A percentile compares a stretch with the other conserved stretches of the same genome.
Evolutionary conservation across 306 rosid species (phyloP).

Genomic region (Oemleria cerasiformis): DNA sequence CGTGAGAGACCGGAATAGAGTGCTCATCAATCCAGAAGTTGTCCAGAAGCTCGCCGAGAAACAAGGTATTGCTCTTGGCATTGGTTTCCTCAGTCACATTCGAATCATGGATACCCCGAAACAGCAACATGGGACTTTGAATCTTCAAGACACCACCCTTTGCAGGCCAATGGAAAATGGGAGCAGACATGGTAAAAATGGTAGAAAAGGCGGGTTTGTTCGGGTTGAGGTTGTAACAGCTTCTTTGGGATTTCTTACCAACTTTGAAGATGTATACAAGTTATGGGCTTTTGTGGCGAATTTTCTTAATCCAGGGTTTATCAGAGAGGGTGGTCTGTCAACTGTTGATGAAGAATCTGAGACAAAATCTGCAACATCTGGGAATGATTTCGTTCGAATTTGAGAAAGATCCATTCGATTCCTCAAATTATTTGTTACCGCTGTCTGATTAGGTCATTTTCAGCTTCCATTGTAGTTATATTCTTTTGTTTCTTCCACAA

Average conservation of each 20-base stretch:
- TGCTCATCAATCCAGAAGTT: slow-evolving; percentile 73
- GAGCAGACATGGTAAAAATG: slow-evolving; percentile 15
- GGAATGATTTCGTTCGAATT: slow-evolving; percentile 19
- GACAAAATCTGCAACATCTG: slow-evolving; percentile 30
- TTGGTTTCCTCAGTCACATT: slow-evolving; percentile 88
- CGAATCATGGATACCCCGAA: slow-evolving; percentile 55
- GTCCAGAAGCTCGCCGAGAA: slow-evolving; percentile 91
- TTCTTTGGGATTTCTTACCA: slow-evolving; percentile 75
- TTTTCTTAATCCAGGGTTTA: slow-evolving; percentile 75
- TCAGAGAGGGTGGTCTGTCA: slow-evolving; percentile 62
- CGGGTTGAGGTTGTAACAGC: slow-evolving; percentile 90
- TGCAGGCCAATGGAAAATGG: slow-evolving; percentile 77
- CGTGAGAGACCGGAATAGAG: slow-evolving; percentile 59
- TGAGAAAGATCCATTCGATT: slow-evolving; percentile 22
- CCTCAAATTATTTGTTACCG: slow-evolving; percentile 6
- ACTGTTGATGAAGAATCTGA: slow-evolving; percentile 74
- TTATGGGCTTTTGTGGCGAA: slow-evolving; percentile 88
- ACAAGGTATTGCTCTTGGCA: slow-evolving; percentile 79
- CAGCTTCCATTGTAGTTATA: slow-evolving; percentile 5
- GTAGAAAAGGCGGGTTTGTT: slow-evolving; percentile 60
- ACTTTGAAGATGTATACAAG: slow-evolving; percentile 90
- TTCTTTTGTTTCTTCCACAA: slow-evolving; percentile 24
- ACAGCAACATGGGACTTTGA: slow-evolving; percentile 39
- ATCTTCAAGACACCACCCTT: slow-evolving; percentile 60
- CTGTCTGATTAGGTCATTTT: not conserved